These are phyloP conservation scores for Salix suchowensis DNA, from an alignment of 345 rosid genomes.

Conservation along the genomic window DNA sequence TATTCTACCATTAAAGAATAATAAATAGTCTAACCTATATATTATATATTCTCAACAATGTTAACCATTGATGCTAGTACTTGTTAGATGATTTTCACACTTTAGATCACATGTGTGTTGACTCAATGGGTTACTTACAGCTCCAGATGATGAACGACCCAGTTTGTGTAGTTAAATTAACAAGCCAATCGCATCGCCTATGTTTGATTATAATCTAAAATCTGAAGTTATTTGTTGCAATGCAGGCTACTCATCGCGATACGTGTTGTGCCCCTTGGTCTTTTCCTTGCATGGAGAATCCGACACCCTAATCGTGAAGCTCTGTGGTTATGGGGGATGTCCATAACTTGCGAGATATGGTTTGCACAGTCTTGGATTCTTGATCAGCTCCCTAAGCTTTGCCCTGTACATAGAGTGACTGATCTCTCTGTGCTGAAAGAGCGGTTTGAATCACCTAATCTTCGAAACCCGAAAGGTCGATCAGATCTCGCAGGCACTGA, in stretches of 20 bases:
- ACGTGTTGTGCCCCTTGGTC: constrained; percentile 59
- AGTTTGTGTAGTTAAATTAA: not conserved
- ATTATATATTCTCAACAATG: too few relatives aligned
- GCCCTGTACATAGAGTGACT: constrained; percentile 69
- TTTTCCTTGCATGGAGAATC: constrained; percentile 69
- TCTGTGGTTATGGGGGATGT: constrained; percentile 77
- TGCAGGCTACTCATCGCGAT: constrained; percentile 50
- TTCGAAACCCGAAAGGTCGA: constrained; percentile 68
- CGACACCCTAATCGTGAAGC: constrained; percentile 66
- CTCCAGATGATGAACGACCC: not conserved
- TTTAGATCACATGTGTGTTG: not conserved
- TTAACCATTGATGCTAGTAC: not conserved
- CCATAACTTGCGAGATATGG: constrained; percentile 71
- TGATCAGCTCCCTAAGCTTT: constrained; percentile 76
- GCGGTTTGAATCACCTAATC: constrained; percentile 66
- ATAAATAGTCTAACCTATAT: too few relatives aligned
- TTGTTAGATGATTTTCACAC: not conserved
- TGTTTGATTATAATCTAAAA: not conserved
- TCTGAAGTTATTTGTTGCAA: not conserved
- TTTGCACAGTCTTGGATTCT: constrained; percentile 78
- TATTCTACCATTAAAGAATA: too few relatives aligned
- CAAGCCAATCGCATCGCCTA: not conserved
- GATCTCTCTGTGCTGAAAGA: constrained; percentile 59
- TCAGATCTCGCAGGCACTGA: constrained; percentile 78
- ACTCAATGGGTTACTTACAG: not conserved